Conservation (phyloP, 495 filamentous ascomycete species). For the Aspergillus baeticus region DNA sequence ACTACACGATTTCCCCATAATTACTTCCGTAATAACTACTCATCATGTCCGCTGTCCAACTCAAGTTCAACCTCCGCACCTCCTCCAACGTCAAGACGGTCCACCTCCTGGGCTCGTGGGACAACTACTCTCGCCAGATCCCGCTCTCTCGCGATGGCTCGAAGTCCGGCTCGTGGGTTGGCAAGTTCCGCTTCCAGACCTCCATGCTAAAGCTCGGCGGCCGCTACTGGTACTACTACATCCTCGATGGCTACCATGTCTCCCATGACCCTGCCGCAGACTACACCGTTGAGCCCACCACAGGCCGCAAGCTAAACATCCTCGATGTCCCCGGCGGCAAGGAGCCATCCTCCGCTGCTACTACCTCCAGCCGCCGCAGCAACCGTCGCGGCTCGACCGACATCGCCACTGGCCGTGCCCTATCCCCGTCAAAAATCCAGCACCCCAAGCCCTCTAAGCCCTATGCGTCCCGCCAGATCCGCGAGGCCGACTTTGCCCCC, state of each 20-base stretch:
- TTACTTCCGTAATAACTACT: slow-evolving; percentile 31
- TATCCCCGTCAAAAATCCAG: slow-evolving; percentile 85
- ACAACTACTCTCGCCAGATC: slow-evolving; percentile 91
- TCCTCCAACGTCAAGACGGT: slow-evolving; percentile 96
- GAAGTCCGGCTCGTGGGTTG: slow-evolving; percentile 86
- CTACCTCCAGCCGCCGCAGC: slow-evolving; percentile 9
- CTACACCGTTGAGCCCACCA: slow-evolving; percentile 92
- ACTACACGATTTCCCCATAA: slow-evolving; percentile 33
- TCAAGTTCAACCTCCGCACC: slow-evolving; percentile 89
- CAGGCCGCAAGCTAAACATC: slow-evolving; percentile 87
- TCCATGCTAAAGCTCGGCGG: slow-evolving; percentile 76
- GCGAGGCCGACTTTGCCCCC: slow-evolving; percentile 70
- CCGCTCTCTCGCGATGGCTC: slow-evolving; percentile 83
- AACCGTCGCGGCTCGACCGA: slow-evolving; percentile 47
- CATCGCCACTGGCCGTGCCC: slow-evolving; percentile 80
- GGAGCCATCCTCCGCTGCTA: slow-evolving; percentile 26
- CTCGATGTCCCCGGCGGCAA: slow-evolving; percentile 60
- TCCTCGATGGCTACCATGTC: slow-evolving; percentile 99
- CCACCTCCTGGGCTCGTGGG: slow-evolving; percentile 97
- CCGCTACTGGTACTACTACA: slow-evolving; percentile 99
- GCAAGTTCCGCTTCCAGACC: slow-evolving; percentile 93
- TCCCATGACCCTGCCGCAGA: slow-evolving; percentile 92
- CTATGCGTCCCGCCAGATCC: slow-evolving; percentile 79
- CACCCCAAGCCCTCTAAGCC: slow-evolving; percentile 87
- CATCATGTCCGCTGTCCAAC: slow-evolving; percentile 82